Conservation (phyloP, 163 green algal genomes). For the Prototheca cutis region DNA sequence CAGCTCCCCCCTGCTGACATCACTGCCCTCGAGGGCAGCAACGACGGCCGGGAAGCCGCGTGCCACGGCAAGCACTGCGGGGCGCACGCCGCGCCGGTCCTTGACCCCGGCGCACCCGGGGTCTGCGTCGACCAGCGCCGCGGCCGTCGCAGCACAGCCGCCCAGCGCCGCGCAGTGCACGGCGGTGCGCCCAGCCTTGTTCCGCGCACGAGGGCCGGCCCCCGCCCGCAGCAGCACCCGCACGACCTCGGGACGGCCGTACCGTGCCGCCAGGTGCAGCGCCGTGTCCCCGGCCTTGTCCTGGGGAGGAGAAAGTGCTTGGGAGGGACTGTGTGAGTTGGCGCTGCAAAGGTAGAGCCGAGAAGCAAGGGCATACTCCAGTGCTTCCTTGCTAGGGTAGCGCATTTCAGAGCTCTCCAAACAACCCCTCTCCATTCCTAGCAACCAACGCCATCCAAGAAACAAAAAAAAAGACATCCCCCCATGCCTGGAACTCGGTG, state of each 20-base stretch:
- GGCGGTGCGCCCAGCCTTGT: constrained; percentile 29
- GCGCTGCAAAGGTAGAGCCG: too few relatives aligned
- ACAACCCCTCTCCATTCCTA: not conserved
- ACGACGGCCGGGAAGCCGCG: constrained; percentile 17
- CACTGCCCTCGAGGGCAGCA: not conserved
- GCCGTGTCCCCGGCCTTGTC: constrained; percentile 61
- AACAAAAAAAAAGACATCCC: not conserved
- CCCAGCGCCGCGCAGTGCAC: constrained; percentile 31
- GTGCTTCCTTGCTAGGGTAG: too few relatives aligned
- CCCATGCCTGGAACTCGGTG: not conserved
- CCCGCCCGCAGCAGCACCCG: constrained; percentile 19
- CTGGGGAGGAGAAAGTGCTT: constrained; percentile 10
- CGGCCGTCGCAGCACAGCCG: constrained; percentile 7
- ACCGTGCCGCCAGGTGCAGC: constrained; percentile 53
- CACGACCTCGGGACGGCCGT: constrained; percentile 18
- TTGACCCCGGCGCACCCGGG: not conserved
- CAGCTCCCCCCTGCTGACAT: too few relatives aligned
- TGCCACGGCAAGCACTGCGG: constrained; percentile 23
- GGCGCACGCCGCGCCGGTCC: constrained; percentile 24
- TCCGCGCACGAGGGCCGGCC: constrained; percentile 6
- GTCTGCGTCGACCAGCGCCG: constrained; percentile 6
- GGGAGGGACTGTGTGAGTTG: not conserved
- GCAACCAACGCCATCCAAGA: not conserved
- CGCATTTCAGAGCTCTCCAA: too few relatives aligned
- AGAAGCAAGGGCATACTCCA: too few relatives aligned